Base-by-base conservation (phyloP, 2,329 filamentous ascomycete species). In the Tricladium varicosporioides region DNA sequence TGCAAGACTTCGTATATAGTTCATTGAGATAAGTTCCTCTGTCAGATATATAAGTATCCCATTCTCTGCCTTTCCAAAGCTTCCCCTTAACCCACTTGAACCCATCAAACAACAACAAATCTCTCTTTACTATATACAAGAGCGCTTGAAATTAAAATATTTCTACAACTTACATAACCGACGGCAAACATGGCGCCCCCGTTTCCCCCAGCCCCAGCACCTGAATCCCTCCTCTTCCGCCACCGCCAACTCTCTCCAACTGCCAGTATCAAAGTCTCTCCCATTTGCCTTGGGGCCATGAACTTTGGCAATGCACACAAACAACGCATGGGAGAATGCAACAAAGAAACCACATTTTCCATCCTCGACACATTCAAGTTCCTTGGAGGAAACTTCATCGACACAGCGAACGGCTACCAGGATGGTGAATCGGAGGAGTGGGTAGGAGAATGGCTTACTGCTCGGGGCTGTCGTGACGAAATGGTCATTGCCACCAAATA, bases 301-400 rank as follows among this genome's bases (percentile, higher is more conserved):
- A 70, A 63, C 27, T 70, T 73, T 70, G 84, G 84, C 43, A 72
- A 81, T 54, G 73, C 75, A 4, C 80, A 77, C 76, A 68, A 64
- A 5, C 57, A 67, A 0, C 64, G 72, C 18, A 74, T 85, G 74
- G 82, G 82, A 11, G 75, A 75, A 52, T 80, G 81, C 72, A 72
- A 74, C 65, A 83, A 86, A 65, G 76, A 80, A 31, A 68, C 75
- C 9, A 72, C 79, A 0, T 85, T 85, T 65, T 74, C 77, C 49
- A 75, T 87, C 1, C 74, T 86, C 2, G 83, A 86, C 61, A 74
- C 75, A 51, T 86, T 78, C 70, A 74, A 71, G 48, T 72, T 73
- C 14, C 72, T 76, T 0, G 84, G 84, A 4, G 85, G 85, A 5
- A 88, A 88, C 71, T 86, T 88, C 68, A 84, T 88, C 67, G 85